Base-by-base conservation (phyloP, 2,329 filamentous ascomycete genomes). In the Xylaria sp. region DNA sequence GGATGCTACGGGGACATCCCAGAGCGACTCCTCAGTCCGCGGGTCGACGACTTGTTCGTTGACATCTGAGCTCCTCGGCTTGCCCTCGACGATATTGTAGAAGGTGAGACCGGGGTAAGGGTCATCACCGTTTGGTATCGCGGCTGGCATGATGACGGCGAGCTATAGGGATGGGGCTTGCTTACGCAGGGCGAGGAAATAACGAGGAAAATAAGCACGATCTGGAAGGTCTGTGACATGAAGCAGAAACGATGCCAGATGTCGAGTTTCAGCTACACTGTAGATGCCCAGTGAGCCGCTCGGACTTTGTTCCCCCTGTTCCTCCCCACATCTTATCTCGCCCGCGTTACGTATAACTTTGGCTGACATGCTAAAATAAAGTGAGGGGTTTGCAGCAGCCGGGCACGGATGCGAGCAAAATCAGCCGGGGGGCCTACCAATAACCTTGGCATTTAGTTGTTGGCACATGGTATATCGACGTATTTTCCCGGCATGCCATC, bases 41-140 rank as follows among this genome's bases (percentile, higher is more conserved):
- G 84, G 84, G 72, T 86, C 82, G 67, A 80, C 78, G 25, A 82
- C 81, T 33, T 80, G 77, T 69, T 82, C 78, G 1, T 74, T 76
- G 5, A 76, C 74, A 28, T 79, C 71, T 58, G 79, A 75, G 36
- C 71, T 66, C 61, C 82, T 81, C 59, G 74, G 74, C 71, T 83
- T 78, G 52, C 82, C 82, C 72, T 83, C 81, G 74, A 86, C 79
- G 66, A 84, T 76, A 74, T 85, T 86, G 77, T 76, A 80, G 74
- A 85, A 86, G 67, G 78, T 65, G 55, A 74, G 63, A 18, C 41
- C 61, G 9, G 58, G 33, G 12, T 62, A 57, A 23, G 33, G 28
- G 20, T 74, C 60, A 54, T 72, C 60, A 39, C 71, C 71, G 55
- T 71, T 72, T n/a, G 70, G 56, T 41, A 39, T 46, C 41, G 66